Conservation (phyloP, 768 basidiomycete species). For the Hericium coralloides region DNA sequence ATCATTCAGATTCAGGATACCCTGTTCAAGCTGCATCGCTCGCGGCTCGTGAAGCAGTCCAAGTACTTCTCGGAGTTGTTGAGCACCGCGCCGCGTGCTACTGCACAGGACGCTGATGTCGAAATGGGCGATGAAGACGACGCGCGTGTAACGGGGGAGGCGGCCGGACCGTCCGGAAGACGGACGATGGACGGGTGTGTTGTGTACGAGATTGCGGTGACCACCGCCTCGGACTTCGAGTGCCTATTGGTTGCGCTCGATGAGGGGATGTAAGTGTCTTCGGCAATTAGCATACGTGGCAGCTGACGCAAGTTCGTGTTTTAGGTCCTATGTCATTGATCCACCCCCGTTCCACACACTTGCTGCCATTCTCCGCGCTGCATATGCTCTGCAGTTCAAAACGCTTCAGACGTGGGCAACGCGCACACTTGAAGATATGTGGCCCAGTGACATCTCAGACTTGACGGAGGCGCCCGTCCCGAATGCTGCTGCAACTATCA, state of each 20-base stretch:
- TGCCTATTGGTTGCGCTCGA: slow-evolving; percentile 24
- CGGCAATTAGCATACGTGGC: not conserved
- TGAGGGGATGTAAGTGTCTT: slow-evolving; percentile 22
- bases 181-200: slow-evolving; percentile 12
- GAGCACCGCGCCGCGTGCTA: not conserved
- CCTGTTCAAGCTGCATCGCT: slow-evolving; percentile 28
- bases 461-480: slow-evolving; percentile 11
- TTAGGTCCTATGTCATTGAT: slow-evolving; percentile 18
- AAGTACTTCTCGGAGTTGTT: slow-evolving; percentile 25
- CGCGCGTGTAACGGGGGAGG: not conserved
- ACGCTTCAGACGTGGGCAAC: slow-evolving; percentile 22
- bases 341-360: slow-evolving; percentile 22
- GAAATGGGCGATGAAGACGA: not conserved
- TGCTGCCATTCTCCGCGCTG: slow-evolving; percentile 26
- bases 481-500: slow-evolving; percentile 23
- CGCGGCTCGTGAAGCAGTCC: slow-evolving; percentile 24
- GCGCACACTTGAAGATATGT: slow-evolving; percentile 23
- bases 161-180: not conserved
- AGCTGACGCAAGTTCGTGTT: not conserved
- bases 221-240: slow-evolving; percentile 25
- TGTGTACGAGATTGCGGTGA: slow-evolving; percentile 17
- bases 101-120: not conserved
- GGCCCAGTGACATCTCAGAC: slow-evolving; percentile 18
- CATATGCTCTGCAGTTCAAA: slow-evolving; percentile 25
- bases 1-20: slow-evolving; percentile 26